Conservation (phyloP, 345 rosid genomes). For the Eucalyptus grandis region DNA sequence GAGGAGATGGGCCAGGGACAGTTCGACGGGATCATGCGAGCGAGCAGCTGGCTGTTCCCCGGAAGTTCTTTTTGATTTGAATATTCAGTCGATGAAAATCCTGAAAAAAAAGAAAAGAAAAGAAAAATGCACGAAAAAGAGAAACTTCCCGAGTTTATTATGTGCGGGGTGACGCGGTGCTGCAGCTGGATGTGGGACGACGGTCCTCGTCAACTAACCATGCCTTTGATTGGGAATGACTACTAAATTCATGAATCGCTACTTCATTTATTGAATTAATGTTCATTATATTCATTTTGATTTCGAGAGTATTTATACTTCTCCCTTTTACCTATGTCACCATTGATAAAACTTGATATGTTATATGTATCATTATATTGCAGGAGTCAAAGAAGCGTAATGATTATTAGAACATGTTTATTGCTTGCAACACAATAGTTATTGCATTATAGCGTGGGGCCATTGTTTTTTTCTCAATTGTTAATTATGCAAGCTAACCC, state of each 20-base stretch:
- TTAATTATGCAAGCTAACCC: not conserved
- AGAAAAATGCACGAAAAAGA: not conserved
- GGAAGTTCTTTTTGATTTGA: not conserved
- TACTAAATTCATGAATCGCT: not conserved
- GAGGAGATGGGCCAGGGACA: not conserved
- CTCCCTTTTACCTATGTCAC: accelerated
- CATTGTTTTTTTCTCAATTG: not conserved
- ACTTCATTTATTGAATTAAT: not conserved
- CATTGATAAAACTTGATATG: not conserved
- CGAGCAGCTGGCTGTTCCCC: not conserved
- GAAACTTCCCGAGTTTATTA: not conserved
- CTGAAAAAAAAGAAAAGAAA: not conserved
- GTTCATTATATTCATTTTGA: not conserved
- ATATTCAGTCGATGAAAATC: not conserved
- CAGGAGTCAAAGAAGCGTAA: not conserved
- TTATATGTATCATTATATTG: not conserved
- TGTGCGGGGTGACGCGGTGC: not conserved
- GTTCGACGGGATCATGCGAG: not conserved
- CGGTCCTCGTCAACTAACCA: not conserved
- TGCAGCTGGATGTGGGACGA: not conserved
- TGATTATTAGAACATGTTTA: not conserved
- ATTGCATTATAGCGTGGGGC: not conserved
- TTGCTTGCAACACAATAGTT: not conserved
- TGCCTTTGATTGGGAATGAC: not conserved
- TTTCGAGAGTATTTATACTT: not conserved